A percentile compares a stretch with the other conserved stretches of the same genome.
Evolutionary conservation across 306 rosid species (phyloP).

Genomic region (Fragaria ananassa): DNA sequence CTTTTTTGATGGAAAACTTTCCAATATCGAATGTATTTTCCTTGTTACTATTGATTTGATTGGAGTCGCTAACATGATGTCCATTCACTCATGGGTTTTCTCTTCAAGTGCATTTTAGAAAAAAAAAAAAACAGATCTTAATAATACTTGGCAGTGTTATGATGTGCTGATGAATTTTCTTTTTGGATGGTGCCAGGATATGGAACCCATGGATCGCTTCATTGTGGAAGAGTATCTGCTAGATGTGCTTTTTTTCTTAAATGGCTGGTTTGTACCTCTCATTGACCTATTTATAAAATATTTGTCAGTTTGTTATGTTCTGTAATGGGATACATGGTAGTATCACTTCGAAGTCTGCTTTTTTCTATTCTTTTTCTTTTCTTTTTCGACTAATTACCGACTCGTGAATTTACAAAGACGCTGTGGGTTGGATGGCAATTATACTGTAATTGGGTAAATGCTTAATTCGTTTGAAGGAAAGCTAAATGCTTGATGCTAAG

Average conservation of each 20-base stretch:
- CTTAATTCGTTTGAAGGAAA: not conserved
- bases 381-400: not conserved
- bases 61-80: conserved; percentile 7
- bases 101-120: not conserved
- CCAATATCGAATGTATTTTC: not conserved
- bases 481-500: not conserved
- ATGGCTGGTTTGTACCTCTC: conserved; percentile 83
- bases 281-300: conserved; percentile 3
- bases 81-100: not conserved
- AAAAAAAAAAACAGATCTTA: not conserved
- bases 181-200: conserved; percentile 57
- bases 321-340: not conserved
- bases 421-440: not conserved
- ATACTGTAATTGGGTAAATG: no score
- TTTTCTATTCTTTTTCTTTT: not conserved
- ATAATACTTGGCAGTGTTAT: not conserved
- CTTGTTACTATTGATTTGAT: not conserved
- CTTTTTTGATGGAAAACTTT: no score
- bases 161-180: conserved; percentile 11
- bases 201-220: conserved; percentile 87
- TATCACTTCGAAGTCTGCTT: conserved; percentile 5
- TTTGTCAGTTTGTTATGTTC: conserved; percentile 1
- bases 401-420: not conserved
- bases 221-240: conserved; percentile 95
- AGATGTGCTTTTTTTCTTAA: conserved; percentile 91